Evolutionary conservation across 2,329 filamentous ascomycete genomes (phyloP), one percentile per base, ranked within the genome.

Genomic region (Cladosporium austrohemisphaericum): DNA sequence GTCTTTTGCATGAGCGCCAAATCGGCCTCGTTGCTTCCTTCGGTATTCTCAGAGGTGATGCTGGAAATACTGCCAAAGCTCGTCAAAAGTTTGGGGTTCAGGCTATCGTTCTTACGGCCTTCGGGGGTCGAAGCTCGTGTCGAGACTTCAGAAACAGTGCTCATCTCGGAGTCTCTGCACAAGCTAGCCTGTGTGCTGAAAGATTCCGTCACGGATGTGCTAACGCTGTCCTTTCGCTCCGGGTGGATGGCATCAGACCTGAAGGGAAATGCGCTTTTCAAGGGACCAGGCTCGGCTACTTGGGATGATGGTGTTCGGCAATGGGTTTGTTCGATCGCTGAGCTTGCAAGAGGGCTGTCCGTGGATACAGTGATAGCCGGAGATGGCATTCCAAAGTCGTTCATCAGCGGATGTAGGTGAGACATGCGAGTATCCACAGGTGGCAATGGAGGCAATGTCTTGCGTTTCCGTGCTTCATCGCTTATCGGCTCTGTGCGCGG

Each of bases 51-150:
- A 0, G 80, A 80, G 49, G 73, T 75, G 63, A 84, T 86, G 53
- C 76, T 83, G 2, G 80, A 71, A 13, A 79, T 72, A 70, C 85
- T 90, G 33, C 85, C 74, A 56, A 74, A 73, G 58, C 88, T 88
- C 23, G 84, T 70, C 25, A 67, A 58, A 38, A 73, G 69, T 1
- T 82, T 86, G 9, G 81, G 79, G 53, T 84, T 76, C 1, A 56
- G 41, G 7, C 47, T 18, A 51, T 73, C 75, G 56, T 78, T 76
- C 60, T 60, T 77, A 68, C 74, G 71, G 68, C 74, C 71, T 57
- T 95, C 90, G 1, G 90, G 90, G 1, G 90, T 95, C 1, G 90
- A 95, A 13, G 90, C 91, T 49, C 91, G 77, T 2, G 91, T 96
- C 1, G 91, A 95, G 1, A 83, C 84, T 62, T 86, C 84, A 1